phyloP scores from a whole-genome alignment of 1,139 yeast genomes.

The Geotrichum histeridarum region DNA sequence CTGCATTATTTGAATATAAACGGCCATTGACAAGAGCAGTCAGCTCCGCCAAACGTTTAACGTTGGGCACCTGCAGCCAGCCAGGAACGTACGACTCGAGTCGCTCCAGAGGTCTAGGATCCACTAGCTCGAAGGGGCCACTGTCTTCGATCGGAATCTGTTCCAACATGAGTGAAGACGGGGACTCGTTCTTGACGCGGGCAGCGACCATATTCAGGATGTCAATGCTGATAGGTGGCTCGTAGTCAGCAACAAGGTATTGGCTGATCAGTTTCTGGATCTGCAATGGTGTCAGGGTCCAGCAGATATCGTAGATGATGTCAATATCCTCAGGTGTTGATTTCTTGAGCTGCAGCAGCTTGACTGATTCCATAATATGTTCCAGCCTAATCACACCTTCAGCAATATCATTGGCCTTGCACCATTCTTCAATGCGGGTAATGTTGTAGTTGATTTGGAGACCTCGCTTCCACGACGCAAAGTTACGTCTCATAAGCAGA shows the following conservation, averaged over 20 bases:
- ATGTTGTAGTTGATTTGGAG: constrained; percentile 93
- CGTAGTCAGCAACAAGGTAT: constrained; percentile 91
- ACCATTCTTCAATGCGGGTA: constrained; percentile 97
- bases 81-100: constrained; percentile 97
- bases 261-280: constrained; percentile 87
- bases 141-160: constrained; percentile 56
- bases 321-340: constrained; percentile 86
- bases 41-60: constrained; percentile 82
- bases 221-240: constrained; percentile 83
- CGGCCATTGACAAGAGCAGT: constrained; percentile 51
- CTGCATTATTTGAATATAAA: constrained; percentile 1
- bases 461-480: constrained; percentile 98
- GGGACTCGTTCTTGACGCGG: constrained; percentile 55
- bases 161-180: constrained; percentile 44
- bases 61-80: constrained; percentile 82
- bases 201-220: constrained; percentile 82
- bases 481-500: constrained; percentile 88
- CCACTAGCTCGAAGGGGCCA: constrained; percentile 84
- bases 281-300: constrained; percentile 89
- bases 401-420: constrained; percentile 86
- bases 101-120: constrained; percentile 77
- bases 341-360: constrained; percentile 85
- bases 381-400: constrained; percentile 83
- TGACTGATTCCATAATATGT: constrained; percentile 90
- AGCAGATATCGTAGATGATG: constrained; percentile 90